These are phyloP conservation scores for Coniochaeta sp. DNA, from an alignment of 2,329 filamentous ascomycete species.

Conservation along the genomic window DNA sequence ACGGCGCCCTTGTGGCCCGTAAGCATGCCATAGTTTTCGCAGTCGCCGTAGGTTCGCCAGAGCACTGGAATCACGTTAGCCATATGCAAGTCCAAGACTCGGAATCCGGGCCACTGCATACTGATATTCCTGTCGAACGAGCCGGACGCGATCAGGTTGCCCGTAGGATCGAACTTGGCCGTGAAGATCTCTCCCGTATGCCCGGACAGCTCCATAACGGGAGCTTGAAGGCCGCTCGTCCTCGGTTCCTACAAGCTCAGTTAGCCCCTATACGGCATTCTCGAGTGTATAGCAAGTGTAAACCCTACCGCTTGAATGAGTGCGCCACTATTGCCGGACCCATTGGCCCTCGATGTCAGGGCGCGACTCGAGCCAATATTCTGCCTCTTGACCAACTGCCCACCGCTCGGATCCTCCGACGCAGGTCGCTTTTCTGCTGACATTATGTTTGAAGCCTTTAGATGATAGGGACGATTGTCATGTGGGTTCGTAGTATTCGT, in stretches of 20 bases:
- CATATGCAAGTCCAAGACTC: constrained; percentile 2
- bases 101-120: constrained; percentile 20
- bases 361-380: constrained; percentile 52
- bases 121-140: constrained; percentile 87
- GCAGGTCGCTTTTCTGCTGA: constrained; percentile 88
- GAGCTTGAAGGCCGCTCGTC: constrained; percentile 78
- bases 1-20: constrained; percentile 87
- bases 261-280: background rate
- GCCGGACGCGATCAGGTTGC: constrained; percentile 84
- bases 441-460: constrained; percentile 6
- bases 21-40: constrained; percentile 87
- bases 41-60: constrained; percentile 87
- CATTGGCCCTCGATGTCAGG: constrained; percentile 42
- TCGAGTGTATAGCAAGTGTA: background rate
- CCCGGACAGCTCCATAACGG: constrained; percentile 88
- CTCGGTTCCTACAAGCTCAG: constrained; percentile 53
- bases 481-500: background rate
- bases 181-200: constrained; percentile 83
- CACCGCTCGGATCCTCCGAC: constrained; percentile 71
- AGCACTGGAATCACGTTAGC: constrained; percentile 55
- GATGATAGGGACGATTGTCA: background rate
- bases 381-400: constrained; percentile 83
- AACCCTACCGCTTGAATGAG: constrained; percentile 43
- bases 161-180: constrained; percentile 82
- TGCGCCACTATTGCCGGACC: constrained; percentile 34